Evolutionary conservation across 2,329 filamentous ascomycete genomes (phyloP).

Genomic region (Trichophyton rubrum): DNA sequence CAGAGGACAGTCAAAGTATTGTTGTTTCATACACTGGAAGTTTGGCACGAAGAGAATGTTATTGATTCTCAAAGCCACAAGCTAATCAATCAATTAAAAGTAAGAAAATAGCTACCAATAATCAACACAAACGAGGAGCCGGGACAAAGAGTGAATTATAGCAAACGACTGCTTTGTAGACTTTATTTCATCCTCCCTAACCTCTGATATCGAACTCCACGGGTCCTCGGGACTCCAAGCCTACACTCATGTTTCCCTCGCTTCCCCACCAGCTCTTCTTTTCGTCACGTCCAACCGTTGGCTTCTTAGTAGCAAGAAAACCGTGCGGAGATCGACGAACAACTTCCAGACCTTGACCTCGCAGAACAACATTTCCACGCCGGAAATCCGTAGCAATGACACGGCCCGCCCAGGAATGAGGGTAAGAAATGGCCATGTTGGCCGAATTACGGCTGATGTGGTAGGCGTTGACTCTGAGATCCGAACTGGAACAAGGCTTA

Average conservation of each 20-base stretch:
- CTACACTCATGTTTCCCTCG: constrained; percentile 15
- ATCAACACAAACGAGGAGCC: no score
- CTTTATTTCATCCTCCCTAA: background rate
- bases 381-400: constrained; percentile 15
- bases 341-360: constrained; percentile 17
- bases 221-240: background rate
- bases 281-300: constrained; percentile 5
- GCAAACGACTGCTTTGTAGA: background rate
- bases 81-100: no score
- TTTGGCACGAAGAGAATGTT: no score
- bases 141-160: background rate
- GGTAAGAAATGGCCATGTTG: constrained; percentile 19
- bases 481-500: background rate
- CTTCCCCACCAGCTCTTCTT: constrained; percentile 16
- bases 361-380: constrained; percentile 14
- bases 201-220: background rate
- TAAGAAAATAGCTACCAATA: no score
- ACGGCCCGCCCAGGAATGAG: constrained; percentile 21
- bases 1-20: no score
- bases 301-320: constrained; percentile 12
- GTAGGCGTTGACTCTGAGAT: constrained; percentile 7
- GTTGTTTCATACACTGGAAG: no score
- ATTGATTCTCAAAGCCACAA: no score
- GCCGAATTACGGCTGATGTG: constrained; percentile 17
- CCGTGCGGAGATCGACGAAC: constrained; percentile 8